phyloP scores from a whole-genome alignment of 768 basidiomycete species.

The Paxillus ammoniavirescens region DNA sequence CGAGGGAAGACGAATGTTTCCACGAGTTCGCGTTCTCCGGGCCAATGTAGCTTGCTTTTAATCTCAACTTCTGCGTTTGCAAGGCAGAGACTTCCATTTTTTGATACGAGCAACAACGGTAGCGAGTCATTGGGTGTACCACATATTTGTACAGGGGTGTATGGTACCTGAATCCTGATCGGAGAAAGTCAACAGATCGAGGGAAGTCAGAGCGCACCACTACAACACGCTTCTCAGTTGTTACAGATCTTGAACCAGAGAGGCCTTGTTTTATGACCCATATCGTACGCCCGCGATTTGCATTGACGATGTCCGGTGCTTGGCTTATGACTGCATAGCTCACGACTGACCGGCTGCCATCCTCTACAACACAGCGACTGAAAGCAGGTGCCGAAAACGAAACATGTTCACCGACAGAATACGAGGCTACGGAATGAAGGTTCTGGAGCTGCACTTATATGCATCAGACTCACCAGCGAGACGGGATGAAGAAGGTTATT shows the following conservation, averaged over 20 bases:
- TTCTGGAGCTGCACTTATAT: slow-evolving; percentile 49
- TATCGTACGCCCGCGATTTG: slow-evolving; percentile 48
- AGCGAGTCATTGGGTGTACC: slow-evolving; percentile 27
- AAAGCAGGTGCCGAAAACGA: slow-evolving; percentile 60
- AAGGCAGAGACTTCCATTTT: slow-evolving; percentile 33
- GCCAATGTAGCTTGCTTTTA: slow-evolving; percentile 24
- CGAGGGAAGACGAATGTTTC: slow-evolving; percentile 31
- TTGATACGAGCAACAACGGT: slow-evolving; percentile 33
- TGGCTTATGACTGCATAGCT: slow-evolving; percentile 56
- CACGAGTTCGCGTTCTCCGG: slow-evolving; percentile 25
- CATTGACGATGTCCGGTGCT: slow-evolving; percentile 42
- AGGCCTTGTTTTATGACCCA: slow-evolving; percentile 62
- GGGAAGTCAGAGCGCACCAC: slow-evolving; percentile 39
- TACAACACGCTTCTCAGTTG: slow-evolving; percentile 40
- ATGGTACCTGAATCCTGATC: slow-evolving; percentile 39
- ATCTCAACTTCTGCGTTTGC: slow-evolving; percentile 27
- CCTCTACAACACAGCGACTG: slow-evolving; percentile 35
- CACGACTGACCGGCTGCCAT: slow-evolving; percentile 36
- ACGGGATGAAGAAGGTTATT: not conserved
- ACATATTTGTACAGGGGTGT: slow-evolving; percentile 39
- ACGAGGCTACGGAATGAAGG: slow-evolving; percentile 64
- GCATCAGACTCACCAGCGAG: slow-evolving; percentile 7
- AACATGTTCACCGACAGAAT: slow-evolving; percentile 67
- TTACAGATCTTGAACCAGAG: slow-evolving; percentile 30
- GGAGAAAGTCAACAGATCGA: slow-evolving; percentile 6